Percentiles rank a stretch among this genome's conserved stretches.
These are phyloP conservation scores for Nicotiana sylvestris DNA, from an alignment of 257 asterid species.

Conservation along the genomic window DNA sequence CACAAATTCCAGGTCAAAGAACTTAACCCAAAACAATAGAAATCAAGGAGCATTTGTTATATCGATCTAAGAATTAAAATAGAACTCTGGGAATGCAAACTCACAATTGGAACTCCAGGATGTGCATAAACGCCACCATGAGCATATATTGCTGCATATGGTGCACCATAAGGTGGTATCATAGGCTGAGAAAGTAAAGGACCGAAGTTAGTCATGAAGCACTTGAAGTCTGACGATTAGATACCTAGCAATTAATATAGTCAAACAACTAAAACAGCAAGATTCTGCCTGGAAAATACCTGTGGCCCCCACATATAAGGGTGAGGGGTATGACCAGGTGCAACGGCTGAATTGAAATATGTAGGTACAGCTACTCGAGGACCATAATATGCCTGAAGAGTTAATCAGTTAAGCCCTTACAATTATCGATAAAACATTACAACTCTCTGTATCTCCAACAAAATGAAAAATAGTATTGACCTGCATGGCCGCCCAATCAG, in stretches of 20 bases:
- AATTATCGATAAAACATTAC: not conserved
- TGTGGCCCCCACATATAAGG: conserved; percentile 98
- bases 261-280: not conserved
- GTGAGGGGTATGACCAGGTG: conserved; percentile 73
- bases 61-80: not conserved
- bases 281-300: conserved; percentile 37
- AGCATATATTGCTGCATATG: conserved; percentile 82
- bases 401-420: conserved; percentile 10
- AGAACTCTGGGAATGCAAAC: conserved; percentile 15
- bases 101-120: conserved; percentile 85
- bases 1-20: not conserved
- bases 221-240: not conserved
- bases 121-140: conserved; percentile 86
- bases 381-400: conserved; percentile 79
- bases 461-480: conserved; percentile 25
- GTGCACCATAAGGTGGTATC: conserved; percentile 88
- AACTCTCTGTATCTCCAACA: not conserved
- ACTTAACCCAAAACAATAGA: not conserved
- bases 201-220: conserved; percentile 3
- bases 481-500: conserved; percentile 99
- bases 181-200: conserved; percentile 50
- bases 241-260: not conserved
- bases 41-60: conserved; percentile 7
- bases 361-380: conserved; percentile 93
- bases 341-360: conserved; percentile 70